These are phyloP conservation scores for Gymnopus androsaceus DNA, from an alignment of 1,284 basidiomycete species.

Conservation along the genomic window DNA sequence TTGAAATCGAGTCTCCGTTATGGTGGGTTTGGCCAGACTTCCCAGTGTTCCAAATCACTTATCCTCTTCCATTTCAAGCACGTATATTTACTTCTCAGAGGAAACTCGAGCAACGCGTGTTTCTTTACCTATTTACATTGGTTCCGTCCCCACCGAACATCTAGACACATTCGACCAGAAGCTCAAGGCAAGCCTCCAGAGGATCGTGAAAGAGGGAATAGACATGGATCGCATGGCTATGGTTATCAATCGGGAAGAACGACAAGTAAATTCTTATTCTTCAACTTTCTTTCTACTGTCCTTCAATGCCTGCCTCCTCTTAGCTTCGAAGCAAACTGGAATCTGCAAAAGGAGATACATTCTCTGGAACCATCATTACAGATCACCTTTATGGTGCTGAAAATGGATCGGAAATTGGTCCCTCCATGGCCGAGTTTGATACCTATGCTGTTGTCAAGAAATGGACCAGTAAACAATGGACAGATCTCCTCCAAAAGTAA, in stretches of 20 bases:
- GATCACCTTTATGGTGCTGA: conserved; percentile 89
- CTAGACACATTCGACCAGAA: conserved; percentile 74
- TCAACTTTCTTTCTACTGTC: neutral
- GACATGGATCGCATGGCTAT: conserved; percentile 92
- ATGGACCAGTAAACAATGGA: conserved; percentile 85
- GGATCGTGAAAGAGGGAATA: conserved; percentile 77
- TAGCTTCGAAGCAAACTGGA: conserved; percentile 78
- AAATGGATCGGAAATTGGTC: conserved; percentile 80
- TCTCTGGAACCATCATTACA: conserved; percentile 72
- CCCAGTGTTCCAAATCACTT: neutral
- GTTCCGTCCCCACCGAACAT: conserved; percentile 83
- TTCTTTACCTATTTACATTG: conserved; percentile 78
- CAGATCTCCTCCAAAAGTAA: conserved; percentile 76
- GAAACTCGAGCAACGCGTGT: conserved; percentile 76
- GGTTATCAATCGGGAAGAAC: conserved; percentile 86
- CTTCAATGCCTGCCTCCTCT: conserved; percentile 2
- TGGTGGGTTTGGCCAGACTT: conserved; percentile 51
- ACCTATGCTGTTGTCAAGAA: conserved; percentile 67
- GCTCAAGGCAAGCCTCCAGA: conserved; percentile 71
- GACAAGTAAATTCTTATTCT: conserved; percentile 57
- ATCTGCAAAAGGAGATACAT: conserved; percentile 75
- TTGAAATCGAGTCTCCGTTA: conserved; percentile 90
- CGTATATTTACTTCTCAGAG: conserved; percentile 85
- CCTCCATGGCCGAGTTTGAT: conserved; percentile 79
- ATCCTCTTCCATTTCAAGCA: conserved; percentile 39